Percentiles rank a stretch among this genome's conserved stretches.
Conservation (phyloP, 2,329 filamentous ascomycete genomes). For the Nemania sp. region DNA sequence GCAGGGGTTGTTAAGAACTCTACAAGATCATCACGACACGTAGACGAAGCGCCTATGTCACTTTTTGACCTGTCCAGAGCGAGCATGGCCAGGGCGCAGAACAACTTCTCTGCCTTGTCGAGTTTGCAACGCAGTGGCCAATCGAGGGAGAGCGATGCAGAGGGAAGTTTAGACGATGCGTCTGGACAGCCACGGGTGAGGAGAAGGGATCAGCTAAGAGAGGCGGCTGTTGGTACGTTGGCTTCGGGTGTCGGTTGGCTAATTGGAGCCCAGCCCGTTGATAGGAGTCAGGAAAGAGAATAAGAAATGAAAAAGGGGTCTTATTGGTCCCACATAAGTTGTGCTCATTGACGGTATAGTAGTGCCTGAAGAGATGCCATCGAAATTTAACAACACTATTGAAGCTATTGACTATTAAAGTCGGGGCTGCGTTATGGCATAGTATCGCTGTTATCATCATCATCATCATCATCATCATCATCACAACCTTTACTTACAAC, state of each 20-base stretch:
- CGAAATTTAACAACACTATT: neutral
- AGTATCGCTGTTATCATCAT: neutral
- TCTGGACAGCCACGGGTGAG: constrained; percentile 59
- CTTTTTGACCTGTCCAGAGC: constrained; percentile 73
- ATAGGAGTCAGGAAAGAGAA: constrained; percentile 48
- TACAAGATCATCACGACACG: constrained; percentile 51
- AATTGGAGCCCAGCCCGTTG: constrained; percentile 66
- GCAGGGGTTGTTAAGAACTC: constrained; percentile 47
- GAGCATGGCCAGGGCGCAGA: constrained; percentile 69
- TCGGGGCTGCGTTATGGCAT: neutral
- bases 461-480: neutral
- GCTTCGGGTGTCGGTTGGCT: constrained; percentile 77
- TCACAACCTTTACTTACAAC: neutral
- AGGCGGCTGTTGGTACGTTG: constrained; percentile 74
- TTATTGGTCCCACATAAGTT: neutral
- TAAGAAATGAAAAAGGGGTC: constrained; percentile 23
- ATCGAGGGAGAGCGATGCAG: constrained; percentile 52
- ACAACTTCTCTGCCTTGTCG: constrained; percentile 68
- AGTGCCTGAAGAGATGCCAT: neutral
- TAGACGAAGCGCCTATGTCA: constrained; percentile 70
- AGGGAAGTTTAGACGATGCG: constrained; percentile 45
- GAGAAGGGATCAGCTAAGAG: constrained; percentile 78
- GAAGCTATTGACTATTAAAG: neutral
- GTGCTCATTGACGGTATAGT: neutral
- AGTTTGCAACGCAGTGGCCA: constrained; percentile 60